phyloP scores from a whole-genome alignment of 2,329 filamentous ascomycete genomes.

The Didymella exigua region DNA sequence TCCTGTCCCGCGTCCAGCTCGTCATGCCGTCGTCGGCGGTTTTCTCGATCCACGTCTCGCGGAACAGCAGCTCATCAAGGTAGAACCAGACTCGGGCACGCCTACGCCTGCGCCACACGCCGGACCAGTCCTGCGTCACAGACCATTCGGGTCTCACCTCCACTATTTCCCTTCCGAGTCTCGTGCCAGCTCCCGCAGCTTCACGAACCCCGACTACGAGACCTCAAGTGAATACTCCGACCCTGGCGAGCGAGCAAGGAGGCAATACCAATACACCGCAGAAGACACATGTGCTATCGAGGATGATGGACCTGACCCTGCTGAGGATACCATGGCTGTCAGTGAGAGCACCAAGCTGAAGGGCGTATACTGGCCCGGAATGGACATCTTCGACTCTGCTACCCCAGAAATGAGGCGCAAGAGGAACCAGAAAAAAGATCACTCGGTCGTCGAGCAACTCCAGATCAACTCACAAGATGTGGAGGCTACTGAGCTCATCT shows the following conservation, averaged over 20 bases:
- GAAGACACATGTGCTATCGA: slow-evolving; percentile 42
- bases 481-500: slow-evolving; percentile 68
- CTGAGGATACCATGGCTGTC: slow-evolving; percentile 33
- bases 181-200: slow-evolving; percentile 45
- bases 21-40: slow-evolving; percentile 30
- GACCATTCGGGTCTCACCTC: slow-evolving; percentile 44
- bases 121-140: slow-evolving; percentile 40
- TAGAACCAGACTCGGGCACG: slow-evolving; percentile 34
- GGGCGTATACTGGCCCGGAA: slow-evolving; percentile 75
- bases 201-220: slow-evolving; percentile 46
- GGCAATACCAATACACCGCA: slow-evolving; percentile 31
- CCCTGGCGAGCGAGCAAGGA: slow-evolving; percentile 31
- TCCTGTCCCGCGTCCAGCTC: slow-evolving; percentile 25
- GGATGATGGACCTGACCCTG: slow-evolving; percentile 33
- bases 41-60: slow-evolving; percentile 46
- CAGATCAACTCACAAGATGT: slow-evolving; percentile 68
- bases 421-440: slow-evolving; percentile 78
- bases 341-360: slow-evolving; percentile 63
- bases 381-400: slow-evolving; percentile 82
- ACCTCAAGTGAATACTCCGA: slow-evolving; percentile 48
- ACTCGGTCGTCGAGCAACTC: slow-evolving; percentile 71
- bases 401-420: slow-evolving; percentile 74
- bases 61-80: slow-evolving; percentile 46
- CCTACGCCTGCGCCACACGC: slow-evolving; percentile 38
- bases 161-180: slow-evolving; percentile 47